Percentiles rank a stretch among this genome's conserved stretches.
These are phyloP conservation scores for Boletus insuetus DNA, from an alignment of 768 basidiomycete species.

Conservation along the genomic window DNA sequence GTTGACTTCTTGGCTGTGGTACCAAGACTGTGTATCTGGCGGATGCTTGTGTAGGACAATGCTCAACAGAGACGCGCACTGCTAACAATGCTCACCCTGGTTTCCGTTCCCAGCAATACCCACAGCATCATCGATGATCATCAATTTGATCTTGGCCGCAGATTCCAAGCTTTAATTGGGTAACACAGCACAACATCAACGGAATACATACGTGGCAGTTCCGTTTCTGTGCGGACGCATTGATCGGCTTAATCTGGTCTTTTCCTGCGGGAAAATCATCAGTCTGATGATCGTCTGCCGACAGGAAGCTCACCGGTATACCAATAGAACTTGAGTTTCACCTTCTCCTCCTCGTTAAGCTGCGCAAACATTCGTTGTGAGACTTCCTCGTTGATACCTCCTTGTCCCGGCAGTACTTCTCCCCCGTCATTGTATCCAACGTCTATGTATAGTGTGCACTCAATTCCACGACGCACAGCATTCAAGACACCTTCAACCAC, in stretches of 20 bases:
- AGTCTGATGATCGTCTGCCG: not conserved
- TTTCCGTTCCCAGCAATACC: conserved; percentile 71
- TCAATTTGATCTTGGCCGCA: conserved; percentile 51
- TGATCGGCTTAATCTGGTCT: conserved; percentile 62
- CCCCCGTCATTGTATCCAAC: conserved; percentile 57
- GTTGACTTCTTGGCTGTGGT: conserved; percentile 70
- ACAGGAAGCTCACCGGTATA: conserved; percentile 38
- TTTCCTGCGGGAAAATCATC: conserved; percentile 36
- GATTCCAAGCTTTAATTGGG: not conserved
- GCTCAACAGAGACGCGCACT: not conserved
- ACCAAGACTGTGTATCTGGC: conserved; percentile 65
- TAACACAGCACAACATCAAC: not conserved
- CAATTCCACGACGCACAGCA: conserved; percentile 59
- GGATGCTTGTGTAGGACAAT: not conserved
- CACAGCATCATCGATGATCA: conserved; percentile 61
- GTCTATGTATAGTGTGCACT: conserved; percentile 59
- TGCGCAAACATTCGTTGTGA: conserved; percentile 54
- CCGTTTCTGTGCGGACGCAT: conserved; percentile 62
- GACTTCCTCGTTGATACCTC: conserved; percentile 72
- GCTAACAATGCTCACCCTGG: conserved; percentile 40
- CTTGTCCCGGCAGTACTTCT: conserved; percentile 64
- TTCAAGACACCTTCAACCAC: conserved; percentile 56
- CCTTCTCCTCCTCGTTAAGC: conserved; percentile 43
- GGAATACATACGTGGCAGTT: conserved; percentile 56
- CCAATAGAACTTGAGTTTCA: conserved; percentile 53